Evolutionary conservation across 148 eudicot species (phyloP).

Genomic region (Heliosperma pusillum): DNA sequence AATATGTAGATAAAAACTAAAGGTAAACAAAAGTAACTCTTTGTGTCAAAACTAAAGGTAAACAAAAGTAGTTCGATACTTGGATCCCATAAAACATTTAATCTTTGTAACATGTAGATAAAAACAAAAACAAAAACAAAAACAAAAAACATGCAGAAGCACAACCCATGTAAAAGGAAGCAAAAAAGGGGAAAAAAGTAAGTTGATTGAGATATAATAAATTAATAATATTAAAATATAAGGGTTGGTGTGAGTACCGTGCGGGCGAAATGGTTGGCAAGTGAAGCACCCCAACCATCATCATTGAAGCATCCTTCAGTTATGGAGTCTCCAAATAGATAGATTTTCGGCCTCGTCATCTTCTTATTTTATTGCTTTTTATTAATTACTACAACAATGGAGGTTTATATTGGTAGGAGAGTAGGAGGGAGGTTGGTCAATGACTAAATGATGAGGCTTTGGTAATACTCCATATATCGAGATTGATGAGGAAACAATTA

Average conservation of each 20-base stretch:
- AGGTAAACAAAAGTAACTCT: too few species aligned
- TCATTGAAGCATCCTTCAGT: constrained; percentile 66
- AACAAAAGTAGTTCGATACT: too few species aligned
- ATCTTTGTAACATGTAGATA: too few species aligned
- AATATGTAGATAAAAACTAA: too few species aligned
- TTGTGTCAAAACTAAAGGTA: too few species aligned
- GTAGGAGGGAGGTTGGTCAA: neutral
- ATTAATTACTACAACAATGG: neutral
- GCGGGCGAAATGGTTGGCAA: constrained; percentile 72
- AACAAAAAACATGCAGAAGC: neutral
- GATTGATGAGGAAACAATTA: too few species aligned
- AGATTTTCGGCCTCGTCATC: constrained; percentile 70
- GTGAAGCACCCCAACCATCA: constrained; percentile 88
- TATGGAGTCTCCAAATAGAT: constrained; percentile 83
- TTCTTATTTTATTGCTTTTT: neutral
- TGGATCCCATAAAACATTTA: too few species aligned
- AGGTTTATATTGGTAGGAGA: neutral
- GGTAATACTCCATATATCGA: neutral
- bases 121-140: too few species aligned
- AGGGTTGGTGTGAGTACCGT: constrained; percentile 43
- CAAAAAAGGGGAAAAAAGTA: constrained; percentile 1
- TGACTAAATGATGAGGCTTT: too few species aligned
- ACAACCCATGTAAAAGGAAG: neutral
- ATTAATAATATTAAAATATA: constrained; percentile 4
- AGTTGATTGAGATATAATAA: neutral